phyloP scores from a whole-genome alignment of 2,329 filamentous ascomycete genomes.

The Diaporthe citriasiana region DNA sequence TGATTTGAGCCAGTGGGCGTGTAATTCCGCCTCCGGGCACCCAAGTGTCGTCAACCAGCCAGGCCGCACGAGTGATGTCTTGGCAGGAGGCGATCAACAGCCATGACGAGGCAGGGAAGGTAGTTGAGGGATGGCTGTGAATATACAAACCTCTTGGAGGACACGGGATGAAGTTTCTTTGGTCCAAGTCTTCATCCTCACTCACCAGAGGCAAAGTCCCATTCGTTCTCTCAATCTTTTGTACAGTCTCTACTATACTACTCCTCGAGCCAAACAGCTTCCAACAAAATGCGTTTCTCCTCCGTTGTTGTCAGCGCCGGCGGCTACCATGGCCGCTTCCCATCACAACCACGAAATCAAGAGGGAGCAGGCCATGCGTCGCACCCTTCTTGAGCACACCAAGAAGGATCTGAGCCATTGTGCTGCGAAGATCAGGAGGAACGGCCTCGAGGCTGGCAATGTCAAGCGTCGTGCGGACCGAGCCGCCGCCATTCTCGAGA shows the following conservation, averaged over 20 bases:
- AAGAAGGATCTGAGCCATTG: conserved; percentile 56
- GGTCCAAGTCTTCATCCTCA: conserved; percentile 15
- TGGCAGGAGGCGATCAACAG: conserved; percentile 28
- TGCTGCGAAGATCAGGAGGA: conserved; percentile 55
- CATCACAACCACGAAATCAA: conserved; percentile 59
- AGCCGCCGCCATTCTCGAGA: conserved; percentile 51
- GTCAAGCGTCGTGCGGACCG: conserved; percentile 54
- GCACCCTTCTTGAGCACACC: conserved; percentile 52
- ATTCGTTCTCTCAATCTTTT: conserved; percentile 18
- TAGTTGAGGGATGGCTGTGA: not conserved
- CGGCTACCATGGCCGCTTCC: conserved; percentile 47
- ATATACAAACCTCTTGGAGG: conserved; percentile 20
- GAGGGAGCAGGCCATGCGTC: conserved; percentile 58
- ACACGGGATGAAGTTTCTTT: not conserved
- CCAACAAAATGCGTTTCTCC: conserved; percentile 47
- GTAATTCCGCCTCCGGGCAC: conserved; percentile 20
- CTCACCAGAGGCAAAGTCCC: conserved; percentile 5
- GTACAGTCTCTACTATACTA: conserved; percentile 2
- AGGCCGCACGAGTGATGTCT: not conserved
- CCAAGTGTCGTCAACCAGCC: conserved; percentile 31
- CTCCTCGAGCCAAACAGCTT: not conserved
- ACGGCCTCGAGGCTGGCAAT: conserved; percentile 54
- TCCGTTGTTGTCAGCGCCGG: conserved; percentile 45
- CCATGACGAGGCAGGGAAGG: conserved; percentile 3
- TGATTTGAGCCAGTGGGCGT: not conserved